Evolutionary conservation across 768 basidiomycete species (phyloP).

Genomic region (Cystofilobasidium capitatum): DNA sequence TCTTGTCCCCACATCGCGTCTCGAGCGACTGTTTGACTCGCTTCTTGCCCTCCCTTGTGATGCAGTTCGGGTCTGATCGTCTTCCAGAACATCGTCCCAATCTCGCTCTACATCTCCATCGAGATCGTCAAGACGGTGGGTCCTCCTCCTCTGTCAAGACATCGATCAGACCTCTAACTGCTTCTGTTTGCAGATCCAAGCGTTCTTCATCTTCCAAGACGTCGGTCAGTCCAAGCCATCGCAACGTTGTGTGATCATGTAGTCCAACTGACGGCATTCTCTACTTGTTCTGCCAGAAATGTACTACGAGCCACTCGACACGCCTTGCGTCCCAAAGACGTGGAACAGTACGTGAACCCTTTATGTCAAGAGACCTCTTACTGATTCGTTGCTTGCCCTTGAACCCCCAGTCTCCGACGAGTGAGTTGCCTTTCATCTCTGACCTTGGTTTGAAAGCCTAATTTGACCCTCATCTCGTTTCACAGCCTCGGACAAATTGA

Average conservation of each 20-base stretch:
- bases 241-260: too few species aligned
- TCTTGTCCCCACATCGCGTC: background rate
- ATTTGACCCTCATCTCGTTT: background rate
- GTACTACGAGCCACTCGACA: slow-evolving; percentile 81
- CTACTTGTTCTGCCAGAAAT: slow-evolving; percentile 55
- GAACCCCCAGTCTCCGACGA: slow-evolving; percentile 90
- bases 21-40: background rate
- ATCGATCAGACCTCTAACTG: background rate
- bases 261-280: too few species aligned
- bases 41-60: background rate
- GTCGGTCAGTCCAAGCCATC: background rate
- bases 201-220: slow-evolving; percentile 79
- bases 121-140: slow-evolving; percentile 85
- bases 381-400: too few species aligned
- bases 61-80: slow-evolving; percentile 79
- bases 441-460: background rate
- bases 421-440: slow-evolving; percentile 4
- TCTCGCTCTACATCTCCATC: slow-evolving; percentile 92
- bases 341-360: slow-evolving; percentile 73
- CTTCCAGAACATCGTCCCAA: slow-evolving; percentile 95
- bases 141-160: background rate
- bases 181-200: slow-evolving; percentile 52
- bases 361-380: too few species aligned
- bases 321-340: slow-evolving; percentile 85
- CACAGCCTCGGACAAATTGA: slow-evolving; percentile 80